Percentiles rank a stretch among this genome's conserved stretches.
phyloP scores from a whole-genome alignment of 2,329 filamentous ascomycete genomes.

The Triangularia setosa region DNA sequence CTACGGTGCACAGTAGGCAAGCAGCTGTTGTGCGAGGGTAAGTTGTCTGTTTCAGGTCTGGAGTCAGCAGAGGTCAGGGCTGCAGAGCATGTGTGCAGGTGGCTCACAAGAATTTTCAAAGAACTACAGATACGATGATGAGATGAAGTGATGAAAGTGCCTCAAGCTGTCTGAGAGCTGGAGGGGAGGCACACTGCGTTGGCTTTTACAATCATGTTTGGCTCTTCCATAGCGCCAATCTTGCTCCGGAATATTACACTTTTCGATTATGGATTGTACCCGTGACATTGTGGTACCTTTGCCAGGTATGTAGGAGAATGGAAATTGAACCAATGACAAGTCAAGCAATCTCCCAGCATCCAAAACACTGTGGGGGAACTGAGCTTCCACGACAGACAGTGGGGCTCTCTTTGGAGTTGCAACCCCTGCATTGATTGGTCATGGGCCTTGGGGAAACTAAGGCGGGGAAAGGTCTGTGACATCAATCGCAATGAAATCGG shows the following conservation, averaged over 20 bases:
- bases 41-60: not conserved
- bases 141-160: not conserved
- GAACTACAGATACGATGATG: not conserved
- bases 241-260: not conserved
- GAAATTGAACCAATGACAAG: not conserved
- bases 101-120: not conserved
- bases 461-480: not conserved
- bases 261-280: not conserved
- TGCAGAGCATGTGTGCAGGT: not conserved
- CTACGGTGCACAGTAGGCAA: not conserved
- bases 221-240: not conserved
- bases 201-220: not conserved
- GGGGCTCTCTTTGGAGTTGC: not conserved
- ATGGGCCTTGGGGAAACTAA: not conserved
- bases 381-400: not conserved
- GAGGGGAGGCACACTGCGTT: not conserved
- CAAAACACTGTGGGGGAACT: not conserved
- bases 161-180: not conserved
- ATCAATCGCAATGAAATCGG: constrained; percentile 9
- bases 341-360: not conserved
- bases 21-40: not conserved
- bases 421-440: not conserved
- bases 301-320: not conserved
- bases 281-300: not conserved
- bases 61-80: not conserved